Conservation (phyloP, 257 asterid genomes). For the Solanum ossicruentum region DNA sequence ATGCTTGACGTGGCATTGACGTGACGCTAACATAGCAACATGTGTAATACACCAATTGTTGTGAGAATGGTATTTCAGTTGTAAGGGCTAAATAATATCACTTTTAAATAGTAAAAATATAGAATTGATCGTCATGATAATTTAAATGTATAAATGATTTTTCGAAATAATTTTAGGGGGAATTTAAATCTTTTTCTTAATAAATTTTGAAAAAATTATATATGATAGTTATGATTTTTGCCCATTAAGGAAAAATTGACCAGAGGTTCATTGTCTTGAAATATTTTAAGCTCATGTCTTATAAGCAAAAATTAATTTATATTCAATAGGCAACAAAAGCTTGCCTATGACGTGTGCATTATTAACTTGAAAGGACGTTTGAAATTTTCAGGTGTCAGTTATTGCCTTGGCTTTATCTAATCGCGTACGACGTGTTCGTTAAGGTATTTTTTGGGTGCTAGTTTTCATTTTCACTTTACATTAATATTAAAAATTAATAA, state of each 20-base stretch:
- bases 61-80: no score
- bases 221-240: background rate
- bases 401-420: background rate
- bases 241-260: no score
- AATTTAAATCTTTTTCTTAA: no score
- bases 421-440: background rate
- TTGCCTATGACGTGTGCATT: background rate
- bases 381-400: background rate
- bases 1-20: no score
- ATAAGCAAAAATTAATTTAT: background rate
- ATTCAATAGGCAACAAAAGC: background rate
- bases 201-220: no score
- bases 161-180: no score
- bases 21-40: no score
- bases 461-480: background rate
- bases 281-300: fast-evolving
- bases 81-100: no score
- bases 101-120: no score
- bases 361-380: background rate
- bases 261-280: background rate
- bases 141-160: no score
- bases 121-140: no score
- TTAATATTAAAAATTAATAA: background rate
- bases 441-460: background rate
- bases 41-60: no score